Base-by-base conservation (phyloP, 768 basidiomycete species). In the Brasilioporus rufonigricans region DNA sequence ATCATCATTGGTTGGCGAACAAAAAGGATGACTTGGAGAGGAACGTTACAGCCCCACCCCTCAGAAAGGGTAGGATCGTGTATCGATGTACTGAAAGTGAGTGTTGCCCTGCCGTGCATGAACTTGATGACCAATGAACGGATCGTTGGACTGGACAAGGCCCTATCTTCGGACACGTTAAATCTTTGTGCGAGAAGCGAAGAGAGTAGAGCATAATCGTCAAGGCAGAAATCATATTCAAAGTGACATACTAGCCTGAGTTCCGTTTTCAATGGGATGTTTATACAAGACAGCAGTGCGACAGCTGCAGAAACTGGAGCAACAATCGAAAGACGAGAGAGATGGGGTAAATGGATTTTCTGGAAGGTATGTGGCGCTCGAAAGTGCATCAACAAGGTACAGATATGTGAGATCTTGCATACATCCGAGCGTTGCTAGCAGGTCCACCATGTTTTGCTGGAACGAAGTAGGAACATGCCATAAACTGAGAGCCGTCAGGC, bases 401-500 rank as follows among this genome's bases (percentile, higher is more conserved):
- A 78, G 66, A 18, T 62, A 55, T 48, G 65, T 66, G 1, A 78
- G 62, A 33, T 53, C 18, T 6, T 71, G 73, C 72, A 74, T 74
- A 31, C 63, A 55, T n/a, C 61, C 45, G 5, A 79, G 67, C 8
- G 64, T 65, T 19, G 64, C 52, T 8, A 74, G 45, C 12, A 80
- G 57, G 39, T 73, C 67, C 6, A 47, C 51, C 19, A 64, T 62
- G 16, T 66, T 56, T 1, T 72, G 73, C 16, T 68, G 67, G 16
- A 62, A 51, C 16, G 44, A 29, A 7, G 11, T 19, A 29, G 67
- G 50, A 5, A 71, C 47, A 47, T 65, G 29, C n/a, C 64, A 55
- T 2, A 80, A 59, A 35, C 64, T 65, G 24, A 80, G 67, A 45
- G 67, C 65, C 3, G 69, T 71, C 14, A 80, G 71, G 40, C 65